Conservation (phyloP, 495 filamentous ascomycete genomes). For the Monascus purpureus region DNA sequence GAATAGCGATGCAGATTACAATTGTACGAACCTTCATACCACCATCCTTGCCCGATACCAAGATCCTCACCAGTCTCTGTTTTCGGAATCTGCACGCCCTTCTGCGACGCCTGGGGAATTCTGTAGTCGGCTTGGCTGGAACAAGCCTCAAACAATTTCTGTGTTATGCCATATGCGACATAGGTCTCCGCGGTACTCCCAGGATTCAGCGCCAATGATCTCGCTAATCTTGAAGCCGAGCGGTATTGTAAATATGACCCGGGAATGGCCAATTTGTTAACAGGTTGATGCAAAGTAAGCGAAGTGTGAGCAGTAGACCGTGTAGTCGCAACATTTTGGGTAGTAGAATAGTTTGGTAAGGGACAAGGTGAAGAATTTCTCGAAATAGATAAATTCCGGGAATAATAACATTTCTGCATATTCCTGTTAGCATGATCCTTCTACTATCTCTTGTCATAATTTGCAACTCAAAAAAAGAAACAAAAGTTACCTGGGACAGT, state of each 20-base stretch:
- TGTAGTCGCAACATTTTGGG: background rate
- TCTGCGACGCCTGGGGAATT: slow-evolving; percentile 41
- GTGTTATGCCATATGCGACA: slow-evolving; percentile 61
- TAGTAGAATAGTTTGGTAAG: background rate
- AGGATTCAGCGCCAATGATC: slow-evolving; percentile 17
- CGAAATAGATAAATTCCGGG: background rate
- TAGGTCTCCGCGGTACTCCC: slow-evolving; percentile 49
- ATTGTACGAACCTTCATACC: slow-evolving; percentile 62
- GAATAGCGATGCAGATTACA: no score
- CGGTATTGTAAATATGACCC: slow-evolving; percentile 1
- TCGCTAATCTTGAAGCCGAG: slow-evolving; percentile 17
- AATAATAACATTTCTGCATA: background rate
- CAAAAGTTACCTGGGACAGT: no score
- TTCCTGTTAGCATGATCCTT: background rate
- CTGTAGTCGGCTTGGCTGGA: slow-evolving; percentile 60
- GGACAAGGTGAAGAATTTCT: background rate
- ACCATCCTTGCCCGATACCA: slow-evolving; percentile 60
- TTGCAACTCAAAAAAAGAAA: no score
- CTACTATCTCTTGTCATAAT: no score
- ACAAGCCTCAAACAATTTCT: slow-evolving; percentile 67
- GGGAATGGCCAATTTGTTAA: background rate
- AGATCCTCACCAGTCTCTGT: slow-evolving; percentile 64
- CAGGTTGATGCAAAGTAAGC: no score
- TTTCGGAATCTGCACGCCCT: slow-evolving; percentile 42
- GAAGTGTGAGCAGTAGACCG: no score